A percentile compares a stretch with the other conserved stretches of the same genome.
Evolutionary conservation across 1,284 basidiomycete species (phyloP).

Genomic region (Puccinia sorghi): DNA sequence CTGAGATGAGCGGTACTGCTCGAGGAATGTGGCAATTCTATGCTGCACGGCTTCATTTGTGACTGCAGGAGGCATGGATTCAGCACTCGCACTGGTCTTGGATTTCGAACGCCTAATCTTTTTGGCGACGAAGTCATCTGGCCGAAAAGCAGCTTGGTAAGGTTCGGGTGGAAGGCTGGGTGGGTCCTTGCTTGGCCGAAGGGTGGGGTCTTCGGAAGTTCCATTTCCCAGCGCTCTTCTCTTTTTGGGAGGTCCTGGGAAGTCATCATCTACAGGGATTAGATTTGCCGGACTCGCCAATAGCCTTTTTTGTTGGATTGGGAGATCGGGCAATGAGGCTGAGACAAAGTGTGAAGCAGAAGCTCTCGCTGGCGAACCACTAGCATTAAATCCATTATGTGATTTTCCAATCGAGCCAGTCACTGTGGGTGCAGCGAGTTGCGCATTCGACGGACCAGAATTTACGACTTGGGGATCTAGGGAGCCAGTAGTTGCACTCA

Average conservation of each 20-base stretch:
- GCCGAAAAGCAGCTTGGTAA: not conserved
- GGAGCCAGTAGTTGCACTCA: conserved; percentile 13
- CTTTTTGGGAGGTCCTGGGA: conserved; percentile 32
- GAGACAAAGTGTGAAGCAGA: conserved; percentile 1
- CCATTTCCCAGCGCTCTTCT: conserved; percentile 27
- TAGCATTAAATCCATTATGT: conserved; percentile 9
- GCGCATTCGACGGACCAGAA: not conserved
- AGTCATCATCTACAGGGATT: conserved; percentile 12
- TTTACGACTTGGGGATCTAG: conserved; percentile 21
- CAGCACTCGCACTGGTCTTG: conserved; percentile 27
- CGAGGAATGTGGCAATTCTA: conserved; percentile 25
- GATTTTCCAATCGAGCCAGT: not conserved
- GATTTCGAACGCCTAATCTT: conserved; percentile 36
- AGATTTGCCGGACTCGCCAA: conserved; percentile 16
- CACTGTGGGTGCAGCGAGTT: not conserved
- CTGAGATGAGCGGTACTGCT: conserved; percentile 35
- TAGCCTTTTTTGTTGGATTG: conserved; percentile 18
- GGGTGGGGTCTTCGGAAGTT: not conserved
- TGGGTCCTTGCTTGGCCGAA: not conserved
- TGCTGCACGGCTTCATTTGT: conserved; percentile 32
- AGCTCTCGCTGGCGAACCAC: conserved; percentile 3
- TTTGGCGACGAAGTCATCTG: conserved; percentile 29
- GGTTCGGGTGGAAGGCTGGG: conserved; percentile 3
- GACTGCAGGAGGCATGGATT: conserved; percentile 21
- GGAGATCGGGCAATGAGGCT: conserved; percentile 8